Conservation (phyloP, 2,329 filamentous ascomycete species). For the Cordyceps farinosa region DNA sequence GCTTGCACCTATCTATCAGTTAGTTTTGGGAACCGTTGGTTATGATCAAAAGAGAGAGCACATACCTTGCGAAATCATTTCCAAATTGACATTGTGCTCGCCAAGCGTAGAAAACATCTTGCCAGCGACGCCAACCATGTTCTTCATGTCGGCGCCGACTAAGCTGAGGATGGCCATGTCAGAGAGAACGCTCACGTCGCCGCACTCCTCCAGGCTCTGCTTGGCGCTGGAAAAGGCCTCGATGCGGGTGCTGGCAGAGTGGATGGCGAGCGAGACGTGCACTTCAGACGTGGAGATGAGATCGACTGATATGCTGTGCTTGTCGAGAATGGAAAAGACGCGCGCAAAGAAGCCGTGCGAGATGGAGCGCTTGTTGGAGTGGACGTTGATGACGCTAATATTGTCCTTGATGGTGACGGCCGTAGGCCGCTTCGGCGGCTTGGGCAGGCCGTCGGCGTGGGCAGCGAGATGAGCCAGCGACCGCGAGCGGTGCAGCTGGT, state of each 20-base stretch:
- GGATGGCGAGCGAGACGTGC: slow-evolving; percentile 94
- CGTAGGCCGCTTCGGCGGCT: slow-evolving; percentile 70
- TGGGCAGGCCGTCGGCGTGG: slow-evolving; percentile 36
- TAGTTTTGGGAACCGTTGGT: not conserved
- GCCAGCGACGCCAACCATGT: slow-evolving; percentile 91
- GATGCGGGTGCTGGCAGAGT: slow-evolving; percentile 65
- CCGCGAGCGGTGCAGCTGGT: slow-evolving; percentile 53
- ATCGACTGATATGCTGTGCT: slow-evolving; percentile 84
- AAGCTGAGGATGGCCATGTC: slow-evolving; percentile 95
- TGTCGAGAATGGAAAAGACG: slow-evolving; percentile 88
- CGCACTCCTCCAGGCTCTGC: slow-evolving; percentile 71
- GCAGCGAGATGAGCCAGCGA: slow-evolving; percentile 8
- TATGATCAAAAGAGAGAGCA: not conserved
- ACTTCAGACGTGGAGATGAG: slow-evolving; percentile 96
- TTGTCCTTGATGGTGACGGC: slow-evolving; percentile 97
- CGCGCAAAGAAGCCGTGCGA: slow-evolving; percentile 94
- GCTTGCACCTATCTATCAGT: slow-evolving; percentile 66
- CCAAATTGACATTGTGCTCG: slow-evolving; percentile 91
- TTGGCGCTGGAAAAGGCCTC: slow-evolving; percentile 65
- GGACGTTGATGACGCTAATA: slow-evolving; percentile 95
- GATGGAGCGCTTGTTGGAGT: slow-evolving; percentile 94
- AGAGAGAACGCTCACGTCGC: slow-evolving; percentile 83
- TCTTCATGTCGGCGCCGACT: slow-evolving; percentile 94
- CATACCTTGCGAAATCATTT: slow-evolving; percentile 98
- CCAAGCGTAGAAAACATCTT: slow-evolving; percentile 93